Conservation (phyloP, 2,329 filamentous ascomycete genomes). For the Beauveria asiatica region DNA sequence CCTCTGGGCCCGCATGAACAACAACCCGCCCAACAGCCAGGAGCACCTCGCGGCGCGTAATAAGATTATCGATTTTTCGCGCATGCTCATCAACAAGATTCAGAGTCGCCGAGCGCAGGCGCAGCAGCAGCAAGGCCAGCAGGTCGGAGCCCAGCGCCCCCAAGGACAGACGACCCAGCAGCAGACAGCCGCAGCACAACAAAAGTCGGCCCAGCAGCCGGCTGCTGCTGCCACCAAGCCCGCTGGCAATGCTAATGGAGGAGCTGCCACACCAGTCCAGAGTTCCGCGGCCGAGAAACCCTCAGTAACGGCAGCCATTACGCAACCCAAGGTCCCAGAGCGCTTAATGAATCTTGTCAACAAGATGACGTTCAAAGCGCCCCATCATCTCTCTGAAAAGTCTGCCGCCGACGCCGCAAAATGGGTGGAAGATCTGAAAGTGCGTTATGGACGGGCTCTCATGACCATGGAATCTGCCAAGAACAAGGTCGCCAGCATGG, state of each 20-base stretch:
- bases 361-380: slow-evolving; percentile 38
- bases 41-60: slow-evolving; percentile 43
- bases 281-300: background rate
- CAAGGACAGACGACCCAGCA: slow-evolving; percentile 17
- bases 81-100: slow-evolving; percentile 46
- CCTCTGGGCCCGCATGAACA: slow-evolving; percentile 46
- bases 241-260: background rate
- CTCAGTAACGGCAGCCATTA: slow-evolving; percentile 10
- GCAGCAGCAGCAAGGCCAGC: slow-evolving; percentile 24
- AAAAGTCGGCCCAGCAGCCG: slow-evolving; percentile 6
- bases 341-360: slow-evolving; percentile 39
- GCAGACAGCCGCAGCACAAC: slow-evolving; percentile 12
- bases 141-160: slow-evolving; percentile 11
- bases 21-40: slow-evolving; percentile 35
- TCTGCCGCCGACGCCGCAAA: slow-evolving; percentile 35
- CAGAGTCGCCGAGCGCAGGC: slow-evolving; percentile 30
- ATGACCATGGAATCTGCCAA: slow-evolving; percentile 41
- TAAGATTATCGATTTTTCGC: slow-evolving; percentile 54
- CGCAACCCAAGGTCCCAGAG: slow-evolving; percentile 29
- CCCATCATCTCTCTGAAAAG: slow-evolving; percentile 33
- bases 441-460: slow-evolving; percentile 39
- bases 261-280: background rate
- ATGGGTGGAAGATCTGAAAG: slow-evolving; percentile 40
- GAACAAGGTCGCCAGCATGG: slow-evolving; percentile 32
- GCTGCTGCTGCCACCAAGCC: background rate